Conservation (phyloP, 140 eudicot genomes). For the Bidens hawaiensis region DNA sequence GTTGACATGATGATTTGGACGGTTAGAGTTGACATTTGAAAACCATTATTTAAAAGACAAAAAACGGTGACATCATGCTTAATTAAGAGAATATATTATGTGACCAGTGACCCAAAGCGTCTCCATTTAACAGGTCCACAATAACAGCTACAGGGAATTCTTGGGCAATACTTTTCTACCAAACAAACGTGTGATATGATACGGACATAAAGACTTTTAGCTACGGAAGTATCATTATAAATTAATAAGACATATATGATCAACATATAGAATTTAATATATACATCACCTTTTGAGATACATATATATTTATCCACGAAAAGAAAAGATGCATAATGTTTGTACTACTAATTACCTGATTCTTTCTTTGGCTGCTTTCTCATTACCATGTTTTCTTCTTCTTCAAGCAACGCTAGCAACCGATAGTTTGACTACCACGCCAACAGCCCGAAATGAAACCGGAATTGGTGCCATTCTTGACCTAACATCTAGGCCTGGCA, state of each 20-base stretch:
- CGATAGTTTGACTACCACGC: neutral
- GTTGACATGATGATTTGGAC: no score
- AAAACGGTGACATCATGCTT: no score
- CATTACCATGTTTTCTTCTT: constrained; percentile 13
- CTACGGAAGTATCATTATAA: neutral
- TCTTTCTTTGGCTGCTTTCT: constrained; percentile 15
- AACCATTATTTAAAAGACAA: no score
- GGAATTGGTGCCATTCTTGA: constrained; percentile 40
- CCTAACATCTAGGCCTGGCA: constrained; percentile 39
- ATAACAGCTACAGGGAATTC: constrained; percentile 9
- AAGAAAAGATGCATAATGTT: constrained; percentile 18
- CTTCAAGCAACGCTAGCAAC: neutral
- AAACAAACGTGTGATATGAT: constrained; percentile 18
- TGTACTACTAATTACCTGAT: constrained; percentile 6
- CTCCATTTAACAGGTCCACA: neutral
- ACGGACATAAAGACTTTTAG: constrained; percentile 14
- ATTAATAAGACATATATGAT: neutral
- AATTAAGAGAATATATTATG: no score
- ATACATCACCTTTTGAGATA: constrained; percentile 1
- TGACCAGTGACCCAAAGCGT: no score
- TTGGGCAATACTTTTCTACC: constrained; percentile 11
- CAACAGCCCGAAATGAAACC: neutral
- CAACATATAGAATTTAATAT: neutral
- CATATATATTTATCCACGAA: neutral
- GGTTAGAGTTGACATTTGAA: no score